Evolutionary conservation across 2,329 filamentous ascomycete genomes (phyloP).

Genomic region (Amylocarpus encephaloides): DNA sequence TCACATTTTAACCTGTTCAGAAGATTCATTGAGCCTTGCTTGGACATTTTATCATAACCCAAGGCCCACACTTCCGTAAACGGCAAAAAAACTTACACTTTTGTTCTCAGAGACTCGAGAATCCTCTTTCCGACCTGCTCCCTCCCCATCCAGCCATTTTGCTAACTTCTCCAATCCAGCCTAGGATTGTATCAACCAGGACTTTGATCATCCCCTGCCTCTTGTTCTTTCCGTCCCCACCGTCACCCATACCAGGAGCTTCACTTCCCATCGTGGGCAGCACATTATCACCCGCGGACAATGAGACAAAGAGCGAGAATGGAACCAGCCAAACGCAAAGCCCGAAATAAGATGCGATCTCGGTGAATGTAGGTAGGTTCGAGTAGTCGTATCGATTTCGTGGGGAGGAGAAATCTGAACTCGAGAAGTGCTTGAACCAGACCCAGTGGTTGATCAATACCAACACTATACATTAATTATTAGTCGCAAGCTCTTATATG

Average conservation of each 20-base stretch:
- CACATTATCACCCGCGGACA: constrained; percentile 92
- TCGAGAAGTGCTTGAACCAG: constrained; percentile 91
- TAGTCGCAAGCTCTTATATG: constrained; percentile 12
- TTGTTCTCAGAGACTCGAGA: constrained; percentile 7
- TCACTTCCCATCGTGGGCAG: constrained; percentile 86
- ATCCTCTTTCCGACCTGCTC: constrained; percentile 24
- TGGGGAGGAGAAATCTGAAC: constrained; percentile 52
- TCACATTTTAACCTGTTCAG: constrained; percentile 4
- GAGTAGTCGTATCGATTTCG: constrained; percentile 56
- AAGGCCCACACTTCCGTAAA: not conserved
- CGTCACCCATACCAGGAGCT: constrained; percentile 34
- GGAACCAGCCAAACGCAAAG: constrained; percentile 95
- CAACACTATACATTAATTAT: constrained; percentile 47
- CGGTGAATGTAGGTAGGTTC: constrained; percentile 74
- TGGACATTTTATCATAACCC: not conserved
- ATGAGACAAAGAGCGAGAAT: constrained; percentile 87
- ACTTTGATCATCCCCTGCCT: constrained; percentile 62
- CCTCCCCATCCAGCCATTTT: constrained; percentile 26
- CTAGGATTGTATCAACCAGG: constrained; percentile 52
- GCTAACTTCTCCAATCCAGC: constrained; percentile 39
- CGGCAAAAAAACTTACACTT: not conserved
- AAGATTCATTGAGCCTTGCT: not conserved
- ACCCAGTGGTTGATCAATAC: constrained; percentile 88
- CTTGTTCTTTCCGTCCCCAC: constrained; percentile 39
- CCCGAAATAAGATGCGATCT: constrained; percentile 94